A percentile compares a stretch with the other conserved stretches of the same genome.
Conservation (phyloP, 345 rosid species). For the Microcos paniculata region DNA sequence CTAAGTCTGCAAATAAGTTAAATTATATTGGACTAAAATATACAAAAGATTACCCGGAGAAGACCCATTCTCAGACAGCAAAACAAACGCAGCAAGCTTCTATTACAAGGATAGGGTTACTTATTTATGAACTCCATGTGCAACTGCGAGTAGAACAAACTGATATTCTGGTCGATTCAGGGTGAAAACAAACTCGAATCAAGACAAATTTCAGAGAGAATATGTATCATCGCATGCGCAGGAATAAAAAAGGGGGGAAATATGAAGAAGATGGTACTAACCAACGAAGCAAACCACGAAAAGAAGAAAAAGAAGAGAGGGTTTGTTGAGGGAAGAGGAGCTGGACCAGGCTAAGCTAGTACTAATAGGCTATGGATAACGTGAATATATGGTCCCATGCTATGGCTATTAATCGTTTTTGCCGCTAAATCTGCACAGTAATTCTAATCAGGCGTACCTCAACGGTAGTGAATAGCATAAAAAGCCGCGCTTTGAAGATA, state of each 20-base stretch:
- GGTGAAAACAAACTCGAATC: constrained; percentile 24
- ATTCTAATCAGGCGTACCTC: constrained; percentile 22
- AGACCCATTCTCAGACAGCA: not conserved
- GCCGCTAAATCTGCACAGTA: constrained; percentile 35
- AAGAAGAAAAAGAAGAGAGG: constrained; percentile 14
- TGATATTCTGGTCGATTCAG: constrained; percentile 30
- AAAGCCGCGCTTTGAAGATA: constrained; percentile 46
- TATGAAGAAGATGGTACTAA: constrained; percentile 1
- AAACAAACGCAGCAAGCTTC: not conserved
- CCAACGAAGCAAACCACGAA: not conserved
- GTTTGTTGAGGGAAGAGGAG: constrained; percentile 18
- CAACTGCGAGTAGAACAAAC: not conserved
- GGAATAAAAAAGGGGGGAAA: not conserved
- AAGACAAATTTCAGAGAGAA: not conserved
- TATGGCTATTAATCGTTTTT: constrained; percentile 11
- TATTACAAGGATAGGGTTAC: constrained; percentile 3
- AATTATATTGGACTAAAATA: not conserved
- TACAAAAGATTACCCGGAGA: not conserved
- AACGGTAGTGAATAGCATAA: constrained; percentile 24
- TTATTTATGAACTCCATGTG: not conserved
- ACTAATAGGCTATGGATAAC: constrained; percentile 26
- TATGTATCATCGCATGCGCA: constrained; percentile 35
- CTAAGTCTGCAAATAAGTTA: not conserved
- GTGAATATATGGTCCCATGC: constrained; percentile 50
- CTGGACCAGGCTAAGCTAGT: constrained; percentile 48